Evolutionary conservation across 768 basidiomycete species (phyloP), one percentile per base, ranked within the genome.

Genomic region (Dacryopinax spathularia): DNA sequence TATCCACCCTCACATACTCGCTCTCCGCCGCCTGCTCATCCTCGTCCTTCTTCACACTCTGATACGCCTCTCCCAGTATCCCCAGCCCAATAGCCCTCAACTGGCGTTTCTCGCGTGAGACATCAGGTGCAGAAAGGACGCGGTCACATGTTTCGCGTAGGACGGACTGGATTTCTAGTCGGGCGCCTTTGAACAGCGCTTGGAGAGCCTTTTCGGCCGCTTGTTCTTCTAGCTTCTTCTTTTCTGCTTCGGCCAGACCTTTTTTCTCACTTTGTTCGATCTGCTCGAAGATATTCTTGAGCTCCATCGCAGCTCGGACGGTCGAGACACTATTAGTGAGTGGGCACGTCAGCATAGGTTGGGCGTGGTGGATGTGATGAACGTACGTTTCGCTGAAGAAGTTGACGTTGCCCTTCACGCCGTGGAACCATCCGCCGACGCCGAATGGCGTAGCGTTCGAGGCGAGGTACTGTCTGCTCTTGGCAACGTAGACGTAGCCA

Each of bases 151-250:
- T 88, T 73, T 94, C 91, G 16, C 91, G 84, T 5, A 95, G 75
- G 37, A 95, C 83, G 3, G 89, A 90, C 71, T 95, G 91, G 62
- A 94, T 81, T 72, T 95, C 91, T 29, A 95, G 84, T 72, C 93
- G 94, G 18, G 91, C 84, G 3, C 91, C 91, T 80, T 93, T 94
- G 81, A 94, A 94, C 33, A 94, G 75, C 0, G 91, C 90, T 68
- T 91, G 89, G 0, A 94, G 73, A 13, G 90, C 92, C 70, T 93
- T 94, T 77, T 94, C 91, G 0, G 92, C 91, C 0, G 92, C 92
- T 69, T 91, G 88, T 68, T 94, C 92, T 71, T 95, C 92, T 0
- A 95, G 76, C 63, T 84, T 82, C 71, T 81, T 84, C 75, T 84
- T 86, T 75, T 92, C 89, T 41, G 91, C 91, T 0, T 86, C 82